Base-by-base conservation (phyloP, 805 yeast genomes). In the Scheffersomyces ergatensis region DNA sequence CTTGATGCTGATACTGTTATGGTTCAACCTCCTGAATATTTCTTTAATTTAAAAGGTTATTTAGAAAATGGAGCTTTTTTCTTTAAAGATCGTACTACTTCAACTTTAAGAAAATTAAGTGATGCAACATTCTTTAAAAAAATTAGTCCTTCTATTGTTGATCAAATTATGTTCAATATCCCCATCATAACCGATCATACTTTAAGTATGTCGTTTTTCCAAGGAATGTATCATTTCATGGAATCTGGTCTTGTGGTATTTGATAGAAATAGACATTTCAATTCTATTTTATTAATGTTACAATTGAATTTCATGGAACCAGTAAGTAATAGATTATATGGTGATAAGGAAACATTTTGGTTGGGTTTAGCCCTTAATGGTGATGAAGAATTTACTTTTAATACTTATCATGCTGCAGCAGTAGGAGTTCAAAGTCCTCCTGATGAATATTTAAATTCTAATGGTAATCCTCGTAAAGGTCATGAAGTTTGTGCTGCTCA, bases 311-410 rank as follows among this genome's bases (percentile, higher is more conserved):
- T 55, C 35, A 39, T 46, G 30, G 38, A 29, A n/a, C 55, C 62
- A 6, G 51, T 58, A 4, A 46, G 43, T 16, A 35, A 46, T 9
- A 43, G 62, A 37, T 49, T 83, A 8, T 84, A 85, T 70, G 93
- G 93, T 32, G 93, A 85, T 47, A 85, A 85, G 50, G 92, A 85
- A 53, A 63, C 85, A 45, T 80, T 83, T 50, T 84, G 92, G 90
- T 54, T 85, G 25, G 86, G 85, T 2, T 77, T 80, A 42, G 47
- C 60, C n/a, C 45, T 57, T 49, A 54, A 64, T 39, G 58, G 87
- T 9, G 79, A 80, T 48, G 79, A 76, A 43, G 55, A 61, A n/a
- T 79, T 77, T 47, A 57, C 54, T 19, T 74, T 82, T 55, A 82
- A 79, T 49, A 43, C 58, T 6, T 57, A 67, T 46, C 67, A 74